These are phyloP conservation scores for Colletotrichum sp. DNA, from an alignment of 2,329 filamentous ascomycete genomes.

Conservation along the genomic window DNA sequence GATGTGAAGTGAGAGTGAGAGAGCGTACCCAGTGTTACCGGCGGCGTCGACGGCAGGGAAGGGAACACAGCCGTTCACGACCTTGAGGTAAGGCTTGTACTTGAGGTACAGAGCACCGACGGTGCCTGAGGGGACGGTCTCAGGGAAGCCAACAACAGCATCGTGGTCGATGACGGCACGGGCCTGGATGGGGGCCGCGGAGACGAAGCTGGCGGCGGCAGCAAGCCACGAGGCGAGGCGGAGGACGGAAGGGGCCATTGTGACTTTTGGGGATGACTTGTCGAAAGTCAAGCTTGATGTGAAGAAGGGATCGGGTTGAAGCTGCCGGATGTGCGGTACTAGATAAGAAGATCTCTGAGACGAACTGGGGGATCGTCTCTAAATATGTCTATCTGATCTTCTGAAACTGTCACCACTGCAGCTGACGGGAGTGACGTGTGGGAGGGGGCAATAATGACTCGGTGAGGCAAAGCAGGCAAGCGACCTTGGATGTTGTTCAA, in stretches of 20 bases:
- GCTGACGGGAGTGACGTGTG: not conserved
- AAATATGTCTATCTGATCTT: not conserved
- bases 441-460: not conserved
- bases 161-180: slow-evolving; percentile 34
- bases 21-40: slow-evolving; percentile 61
- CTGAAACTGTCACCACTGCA: slow-evolving; percentile 5
- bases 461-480: not conserved
- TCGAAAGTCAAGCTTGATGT: not conserved
- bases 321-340: not conserved
- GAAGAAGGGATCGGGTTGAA: not conserved
- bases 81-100: slow-evolving; percentile 40
- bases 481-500: not conserved
- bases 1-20: not conserved
- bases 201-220: slow-evolving; percentile 8
- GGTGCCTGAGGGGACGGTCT: slow-evolving; percentile 33
- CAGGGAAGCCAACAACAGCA: slow-evolving; percentile 35
- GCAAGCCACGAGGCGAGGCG: slow-evolving; percentile 20
- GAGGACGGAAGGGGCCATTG: slow-evolving; percentile 20
- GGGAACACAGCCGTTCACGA: slow-evolving; percentile 65
- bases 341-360: not conserved
- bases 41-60: slow-evolving; percentile 65
- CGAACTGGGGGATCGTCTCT: slow-evolving; percentile 13
- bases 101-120: slow-evolving; percentile 35
- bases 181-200: slow-evolving; percentile 28
- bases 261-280: not conserved